These are phyloP conservation scores for Penicillium sp. DNA, from an alignment of 2,329 filamentous ascomycete genomes.

Conservation along the genomic window DNA sequence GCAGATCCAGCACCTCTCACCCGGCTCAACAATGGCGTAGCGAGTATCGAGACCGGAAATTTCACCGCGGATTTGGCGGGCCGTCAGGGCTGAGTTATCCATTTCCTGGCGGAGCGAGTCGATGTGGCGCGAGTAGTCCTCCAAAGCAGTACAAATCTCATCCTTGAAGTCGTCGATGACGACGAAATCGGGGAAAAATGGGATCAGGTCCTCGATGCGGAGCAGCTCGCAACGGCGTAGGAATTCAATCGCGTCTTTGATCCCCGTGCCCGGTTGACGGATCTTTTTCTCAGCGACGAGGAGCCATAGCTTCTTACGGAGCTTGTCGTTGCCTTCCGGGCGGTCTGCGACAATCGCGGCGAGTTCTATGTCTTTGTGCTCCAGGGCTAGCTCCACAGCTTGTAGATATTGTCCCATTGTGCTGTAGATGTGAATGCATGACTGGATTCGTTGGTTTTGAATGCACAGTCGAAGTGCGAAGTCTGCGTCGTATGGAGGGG, in stretches of 20 bases:
- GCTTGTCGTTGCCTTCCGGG: conserved; percentile 69
- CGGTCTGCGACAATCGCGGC: conserved; percentile 86
- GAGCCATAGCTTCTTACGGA: conserved; percentile 94
- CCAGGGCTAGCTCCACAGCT: conserved; percentile 87
- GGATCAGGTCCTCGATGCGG: conserved; percentile 93
- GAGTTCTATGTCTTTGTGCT: conserved; percentile 85
- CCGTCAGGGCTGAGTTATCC: conserved; percentile 89
- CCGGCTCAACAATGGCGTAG: conserved; percentile 95
- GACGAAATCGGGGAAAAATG: conserved; percentile 98
- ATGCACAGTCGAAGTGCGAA: conserved; percentile 96
- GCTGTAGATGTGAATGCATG: conserved; percentile 95
- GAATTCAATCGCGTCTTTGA: conserved; percentile 92
- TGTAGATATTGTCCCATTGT: conserved; percentile 93
- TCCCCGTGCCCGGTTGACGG: conserved; percentile 72
- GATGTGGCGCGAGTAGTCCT: conserved; percentile 90
- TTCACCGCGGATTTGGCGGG: conserved; percentile 84
- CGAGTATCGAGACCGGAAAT: conserved; percentile 82
- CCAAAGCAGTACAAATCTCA: conserved; percentile 89
- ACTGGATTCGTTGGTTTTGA: conserved; percentile 86
- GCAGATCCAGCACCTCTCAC: conserved; percentile 90
- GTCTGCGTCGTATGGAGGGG: conserved; percentile 86
- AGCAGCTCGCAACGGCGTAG: conserved; percentile 87
- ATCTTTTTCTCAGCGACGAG: conserved; percentile 95
- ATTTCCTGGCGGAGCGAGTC: conserved; percentile 87
- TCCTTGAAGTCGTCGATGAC: conserved; percentile 99